Base-by-base conservation (phyloP, 1,284 basidiomycete species). In the Leccinum fallax region DNA sequence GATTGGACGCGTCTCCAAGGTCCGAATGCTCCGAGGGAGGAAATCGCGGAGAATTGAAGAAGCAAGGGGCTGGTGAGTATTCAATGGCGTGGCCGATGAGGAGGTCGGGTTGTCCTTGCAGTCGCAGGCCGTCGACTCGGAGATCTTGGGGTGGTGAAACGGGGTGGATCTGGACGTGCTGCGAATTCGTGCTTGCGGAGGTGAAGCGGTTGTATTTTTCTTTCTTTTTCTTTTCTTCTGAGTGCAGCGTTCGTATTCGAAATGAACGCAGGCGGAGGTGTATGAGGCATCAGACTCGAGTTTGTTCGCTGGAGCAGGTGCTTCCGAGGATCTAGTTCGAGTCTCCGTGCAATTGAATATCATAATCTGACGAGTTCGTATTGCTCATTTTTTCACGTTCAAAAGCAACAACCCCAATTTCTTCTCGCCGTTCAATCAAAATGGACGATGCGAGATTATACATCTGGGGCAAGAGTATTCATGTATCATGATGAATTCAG, bases 151-250 rank as follows among this genome's bases (percentile, higher is more conserved):
- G 26, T 28, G 26, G 26, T 26, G 24, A 28, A 28, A 28, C 26
- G 26, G 26, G 7, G 26, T 28, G 30, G 30, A 30, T 30, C 30
- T 30, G 30, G 30, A 30, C 30, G 3, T 30, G 32, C 10, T 32
- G 32, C 10, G 32, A 32, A 32, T 11, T 32, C 1, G 10, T 32
- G 32, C 32, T 86, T 85, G 84, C 84, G 21, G 84, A 84, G 0
- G 79, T 86, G 62, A 84, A 80, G 24, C 78, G 83, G 40, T 85
- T n/a, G 38, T 48, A 86, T 84, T 67, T 65, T 85, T 83, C 9
- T n/a, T n/a, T 9, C n/a, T 4, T 11, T 34, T 34, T 34, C 30
- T 11, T 32, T 32, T 34, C 32, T 34, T 34, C n/a, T 19, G 82
- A 78, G 83, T 65, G 74, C 71, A 11, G 72, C 67, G 40, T 9